Evolutionary conservation across 164 flowering plant species (phyloP).

Genomic region (Stephania cephalantha): DNA sequence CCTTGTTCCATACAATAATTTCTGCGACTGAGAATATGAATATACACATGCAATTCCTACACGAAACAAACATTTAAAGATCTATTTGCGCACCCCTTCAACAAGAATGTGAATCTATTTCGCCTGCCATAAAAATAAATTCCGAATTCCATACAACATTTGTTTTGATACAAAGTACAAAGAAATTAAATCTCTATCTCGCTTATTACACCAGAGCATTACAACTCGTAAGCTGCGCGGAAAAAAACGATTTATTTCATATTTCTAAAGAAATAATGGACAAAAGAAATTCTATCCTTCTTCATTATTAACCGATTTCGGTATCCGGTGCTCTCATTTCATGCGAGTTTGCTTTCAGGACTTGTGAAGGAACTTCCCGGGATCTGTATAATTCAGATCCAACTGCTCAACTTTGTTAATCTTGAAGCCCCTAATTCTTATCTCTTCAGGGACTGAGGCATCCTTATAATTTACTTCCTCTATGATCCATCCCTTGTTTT

Average conservation of each 20-base stretch:
- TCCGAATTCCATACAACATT: too few relatives aligned
- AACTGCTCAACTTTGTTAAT: conserved; percentile 66
- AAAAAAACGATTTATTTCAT: not conserved
- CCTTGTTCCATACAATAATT: too few relatives aligned
- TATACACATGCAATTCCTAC: too few relatives aligned
- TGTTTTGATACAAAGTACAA: too few relatives aligned
- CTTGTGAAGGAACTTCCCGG: conserved; percentile 53
- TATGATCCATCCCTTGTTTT: conserved; percentile 74
- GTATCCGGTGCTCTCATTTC: not conserved
- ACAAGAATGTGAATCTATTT: too few relatives aligned
- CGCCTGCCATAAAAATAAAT: too few relatives aligned
- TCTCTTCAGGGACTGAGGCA: conserved; percentile 56
- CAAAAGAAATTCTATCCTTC: not conserved
- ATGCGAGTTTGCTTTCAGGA: conserved; percentile 26
- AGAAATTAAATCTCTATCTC: not conserved
- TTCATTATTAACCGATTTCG: not conserved
- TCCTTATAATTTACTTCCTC: conserved; percentile 68
- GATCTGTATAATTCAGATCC: conserved; percentile 44
- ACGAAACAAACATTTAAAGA: too few relatives aligned
- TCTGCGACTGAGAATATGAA: too few relatives aligned
- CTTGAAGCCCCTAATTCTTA: conserved; percentile 76
- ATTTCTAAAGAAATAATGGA: not conserved
- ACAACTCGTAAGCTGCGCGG: not conserved
- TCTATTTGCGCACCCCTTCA: too few relatives aligned
- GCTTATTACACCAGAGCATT: not conserved